Conservation (phyloP, 1,284 basidiomycete species). For the Malassezia equina region DNA sequence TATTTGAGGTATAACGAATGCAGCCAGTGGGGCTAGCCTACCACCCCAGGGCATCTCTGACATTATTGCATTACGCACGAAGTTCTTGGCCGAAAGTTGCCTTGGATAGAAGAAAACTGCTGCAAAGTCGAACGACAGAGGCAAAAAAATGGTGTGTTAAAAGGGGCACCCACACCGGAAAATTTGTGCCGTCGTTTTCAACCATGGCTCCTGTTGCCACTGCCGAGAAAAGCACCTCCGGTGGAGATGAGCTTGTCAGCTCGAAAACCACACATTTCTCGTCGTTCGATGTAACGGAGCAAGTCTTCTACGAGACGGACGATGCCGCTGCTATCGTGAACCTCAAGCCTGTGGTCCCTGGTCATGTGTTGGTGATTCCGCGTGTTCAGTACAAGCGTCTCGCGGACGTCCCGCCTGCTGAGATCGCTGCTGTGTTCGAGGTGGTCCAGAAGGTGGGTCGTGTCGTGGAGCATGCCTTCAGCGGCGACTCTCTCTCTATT, state of each 20-base stretch:
- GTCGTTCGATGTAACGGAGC: constrained; percentile 27
- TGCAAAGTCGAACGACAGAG: not conserved
- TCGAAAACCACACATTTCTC: constrained; percentile 19
- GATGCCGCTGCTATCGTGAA: constrained; percentile 35
- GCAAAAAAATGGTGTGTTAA: not conserved
- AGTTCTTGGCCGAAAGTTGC: not conserved
- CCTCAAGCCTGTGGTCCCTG: constrained; percentile 44
- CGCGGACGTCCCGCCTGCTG: constrained; percentile 21
- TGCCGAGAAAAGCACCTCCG: not conserved
- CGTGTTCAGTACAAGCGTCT: constrained; percentile 27
- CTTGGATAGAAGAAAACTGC: not conserved
- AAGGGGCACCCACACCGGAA: not conserved
- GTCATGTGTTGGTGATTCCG: constrained; percentile 42
- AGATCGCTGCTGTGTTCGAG: constrained; percentile 28
- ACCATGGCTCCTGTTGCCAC: constrained; percentile 8
- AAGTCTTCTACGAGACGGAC: constrained; percentile 25
- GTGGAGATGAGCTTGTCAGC: not conserved
- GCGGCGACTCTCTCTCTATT: constrained; percentile 35
- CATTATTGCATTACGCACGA: not conserved
- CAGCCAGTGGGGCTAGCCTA: not conserved
- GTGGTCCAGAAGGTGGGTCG: constrained; percentile 31
- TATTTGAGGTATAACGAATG: not conserved
- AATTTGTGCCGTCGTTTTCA: not conserved
- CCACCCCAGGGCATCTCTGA: not conserved
- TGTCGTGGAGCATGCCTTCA: constrained; percentile 28